phyloP scores from a whole-genome alignment of 208 protist genomes.

The Trypanosoma theileri region DNA sequence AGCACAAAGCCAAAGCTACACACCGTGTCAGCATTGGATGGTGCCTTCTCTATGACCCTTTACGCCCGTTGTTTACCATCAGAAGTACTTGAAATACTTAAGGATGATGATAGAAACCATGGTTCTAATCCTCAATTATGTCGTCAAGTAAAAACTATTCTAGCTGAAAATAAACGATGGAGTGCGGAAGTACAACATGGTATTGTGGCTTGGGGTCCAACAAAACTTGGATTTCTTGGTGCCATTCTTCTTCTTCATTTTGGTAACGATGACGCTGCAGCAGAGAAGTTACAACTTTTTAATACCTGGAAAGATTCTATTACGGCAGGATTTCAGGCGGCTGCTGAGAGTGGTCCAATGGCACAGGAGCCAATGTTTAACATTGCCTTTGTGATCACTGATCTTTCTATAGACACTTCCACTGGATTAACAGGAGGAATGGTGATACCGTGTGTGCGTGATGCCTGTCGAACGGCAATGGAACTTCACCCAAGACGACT shows the following conservation, averaged over 20 bases:
- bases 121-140: conserved; percentile 49
- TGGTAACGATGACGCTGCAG: conserved; percentile 26
- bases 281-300: conserved; percentile 33
- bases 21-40: conserved; percentile 59
- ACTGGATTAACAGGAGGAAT: conserved; percentile 81
- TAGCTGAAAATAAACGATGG: conserved; percentile 66
- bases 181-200: conserved; percentile 47
- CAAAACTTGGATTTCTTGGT: conserved; percentile 71
- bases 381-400: conserved; percentile 85
- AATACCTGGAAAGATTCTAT: conserved; percentile 82
- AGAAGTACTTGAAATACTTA: conserved; percentile 75
- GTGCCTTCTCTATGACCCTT: conserved; percentile 71
- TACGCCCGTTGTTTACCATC: conserved; percentile 66
- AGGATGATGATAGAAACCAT: conserved; percentile 70
- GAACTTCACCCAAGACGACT: conserved; percentile 89
- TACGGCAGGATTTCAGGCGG: conserved; percentile 95
- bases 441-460: conserved; percentile 93
- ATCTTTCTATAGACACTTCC: conserved; percentile 49
- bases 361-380: conserved; percentile 97
- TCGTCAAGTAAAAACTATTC: conserved; percentile 33
- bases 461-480: conserved; percentile 94
- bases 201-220: conserved; percentile 60
- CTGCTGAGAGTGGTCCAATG: conserved; percentile 93
- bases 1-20: conserved; percentile 70
- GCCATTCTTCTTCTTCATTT: conserved; percentile 73